phyloP scores from a whole-genome alignment of 495 filamentous ascomycete species.

The Neurospora sp. region DNA sequence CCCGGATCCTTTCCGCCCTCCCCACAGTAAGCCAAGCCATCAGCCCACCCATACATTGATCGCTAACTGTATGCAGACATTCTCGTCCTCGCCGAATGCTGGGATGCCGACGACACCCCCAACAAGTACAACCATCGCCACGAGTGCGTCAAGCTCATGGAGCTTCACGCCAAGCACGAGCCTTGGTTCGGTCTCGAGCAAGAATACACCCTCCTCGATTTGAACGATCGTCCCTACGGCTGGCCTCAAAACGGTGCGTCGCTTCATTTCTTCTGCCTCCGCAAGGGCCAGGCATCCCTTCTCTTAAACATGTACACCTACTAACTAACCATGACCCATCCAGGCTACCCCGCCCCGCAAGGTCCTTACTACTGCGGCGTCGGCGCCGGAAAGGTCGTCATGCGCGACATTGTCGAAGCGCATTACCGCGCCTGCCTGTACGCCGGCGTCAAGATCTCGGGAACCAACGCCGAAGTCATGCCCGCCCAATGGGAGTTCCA shows the following conservation, averaged over 20 bases:
- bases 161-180: slow-evolving; percentile 64
- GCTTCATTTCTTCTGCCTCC: no score
- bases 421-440: slow-evolving; percentile 94
- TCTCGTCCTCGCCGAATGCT: slow-evolving; percentile 81
- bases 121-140: slow-evolving; percentile 94
- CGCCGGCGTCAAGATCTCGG: slow-evolving; percentile 78
- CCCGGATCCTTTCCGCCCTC: slow-evolving; percentile 77
- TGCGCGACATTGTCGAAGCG: slow-evolving; percentile 89
- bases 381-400: slow-evolving; percentile 87
- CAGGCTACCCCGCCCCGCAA: slow-evolving; percentile 76
- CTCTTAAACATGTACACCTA: no score
- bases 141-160: slow-evolving; percentile 54
- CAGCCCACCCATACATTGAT: slow-evolving; percentile 26
- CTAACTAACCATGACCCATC: slow-evolving; percentile 23
- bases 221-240: slow-evolving; percentile 73
- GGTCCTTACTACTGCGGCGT: slow-evolving; percentile 97
- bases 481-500: slow-evolving; percentile 97
- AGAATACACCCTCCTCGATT: slow-evolving; percentile 56
- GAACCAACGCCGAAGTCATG: slow-evolving; percentile 86
- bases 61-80: slow-evolving; percentile 26
- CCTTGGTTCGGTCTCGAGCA: slow-evolving; percentile 97
- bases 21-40: slow-evolving; percentile 2
- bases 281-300: no score
- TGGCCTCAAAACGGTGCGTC: slow-evolving; percentile 50
- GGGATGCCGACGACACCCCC: slow-evolving; percentile 84